Percentiles rank a stretch among this genome's conserved stretches.
Conservation (phyloP, 139 green algal species). For the Coelastrella sp. region DNA sequence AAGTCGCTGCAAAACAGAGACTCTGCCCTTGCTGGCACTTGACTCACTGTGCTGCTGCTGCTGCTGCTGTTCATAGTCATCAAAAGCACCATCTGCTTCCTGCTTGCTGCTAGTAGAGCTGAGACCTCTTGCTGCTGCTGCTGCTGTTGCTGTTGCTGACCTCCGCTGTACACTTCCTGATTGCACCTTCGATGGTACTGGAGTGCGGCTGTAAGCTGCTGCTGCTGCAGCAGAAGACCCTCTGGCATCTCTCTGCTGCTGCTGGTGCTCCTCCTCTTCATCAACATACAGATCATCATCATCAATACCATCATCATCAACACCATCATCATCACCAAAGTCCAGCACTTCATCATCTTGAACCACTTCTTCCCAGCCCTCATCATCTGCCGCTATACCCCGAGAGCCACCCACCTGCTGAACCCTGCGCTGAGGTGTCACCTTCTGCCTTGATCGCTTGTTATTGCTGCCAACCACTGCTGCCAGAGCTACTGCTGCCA, state of each 20-base stretch:
- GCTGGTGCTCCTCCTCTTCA: background rate
- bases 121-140: conserved; percentile 18
- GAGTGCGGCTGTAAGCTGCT: no score
- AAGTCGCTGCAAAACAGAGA: background rate
- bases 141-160: background rate
- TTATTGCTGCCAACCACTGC: background rate
- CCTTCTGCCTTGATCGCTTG: background rate
- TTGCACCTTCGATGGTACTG: no score
- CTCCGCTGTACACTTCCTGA: no score
- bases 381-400: conserved; percentile 5
- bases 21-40: background rate
- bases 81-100: no score
- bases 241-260: background rate
- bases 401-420: background rate
- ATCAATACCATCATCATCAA: no score
- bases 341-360: conserved; percentile 16
- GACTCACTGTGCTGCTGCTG: background rate
- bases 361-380: conserved; percentile 33
- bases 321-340: no score
- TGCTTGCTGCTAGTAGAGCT: no score
- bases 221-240: no score
- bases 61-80: background rate
- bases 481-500: conserved; percentile 7
- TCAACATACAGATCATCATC: background rate
- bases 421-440: background rate